Evolutionary conservation across 805 yeast genomes (phyloP).

Genomic region (Blastobotrys muscicola): DNA sequence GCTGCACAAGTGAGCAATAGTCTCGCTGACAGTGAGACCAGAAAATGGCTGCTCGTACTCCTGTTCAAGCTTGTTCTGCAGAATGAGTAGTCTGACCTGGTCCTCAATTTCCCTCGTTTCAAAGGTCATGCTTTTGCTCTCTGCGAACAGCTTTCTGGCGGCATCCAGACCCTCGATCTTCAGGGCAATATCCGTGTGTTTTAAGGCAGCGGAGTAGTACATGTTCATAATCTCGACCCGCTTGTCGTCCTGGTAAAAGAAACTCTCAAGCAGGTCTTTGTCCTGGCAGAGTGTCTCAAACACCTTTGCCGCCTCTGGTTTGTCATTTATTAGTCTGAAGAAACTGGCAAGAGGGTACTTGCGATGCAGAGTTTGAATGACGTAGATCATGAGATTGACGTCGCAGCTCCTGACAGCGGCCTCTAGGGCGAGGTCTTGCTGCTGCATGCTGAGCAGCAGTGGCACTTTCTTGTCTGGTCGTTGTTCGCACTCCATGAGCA

Average conservation of each 20-base stretch:
- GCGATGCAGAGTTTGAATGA: constrained; percentile 45
- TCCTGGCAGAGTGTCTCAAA: constrained; percentile 33
- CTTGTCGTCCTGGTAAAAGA: constrained; percentile 56
- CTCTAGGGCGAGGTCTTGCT: constrained; percentile 55
- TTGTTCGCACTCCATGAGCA: constrained; percentile 62
- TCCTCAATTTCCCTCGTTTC: constrained; percentile 37
- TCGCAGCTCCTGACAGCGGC: constrained; percentile 56
- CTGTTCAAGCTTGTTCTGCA: constrained; percentile 37
- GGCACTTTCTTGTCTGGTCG: constrained; percentile 49
- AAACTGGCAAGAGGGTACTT: constrained; percentile 57
- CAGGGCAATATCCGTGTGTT: constrained; percentile 12
- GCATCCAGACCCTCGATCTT: constrained; percentile 20
- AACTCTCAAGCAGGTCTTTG: constrained; percentile 39
- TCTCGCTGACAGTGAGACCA: constrained; percentile 38
- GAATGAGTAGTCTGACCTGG: constrained; percentile 34
- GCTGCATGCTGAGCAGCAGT: constrained; percentile 60
- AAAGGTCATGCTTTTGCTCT: constrained; percentile 28
- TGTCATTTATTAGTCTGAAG: constrained; percentile 50
- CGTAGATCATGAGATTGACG: constrained; percentile 49
- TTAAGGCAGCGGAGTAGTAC: constrained; percentile 26
- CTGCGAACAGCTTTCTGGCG: constrained; percentile 26
- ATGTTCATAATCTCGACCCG: constrained; percentile 38
- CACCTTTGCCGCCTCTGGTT: constrained; percentile 33
- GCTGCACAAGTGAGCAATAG: constrained; percentile 37
- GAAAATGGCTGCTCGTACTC: constrained; percentile 34